Conservation (phyloP, 2,329 filamentous ascomycete genomes). For the Orbilia quercus region DNA sequence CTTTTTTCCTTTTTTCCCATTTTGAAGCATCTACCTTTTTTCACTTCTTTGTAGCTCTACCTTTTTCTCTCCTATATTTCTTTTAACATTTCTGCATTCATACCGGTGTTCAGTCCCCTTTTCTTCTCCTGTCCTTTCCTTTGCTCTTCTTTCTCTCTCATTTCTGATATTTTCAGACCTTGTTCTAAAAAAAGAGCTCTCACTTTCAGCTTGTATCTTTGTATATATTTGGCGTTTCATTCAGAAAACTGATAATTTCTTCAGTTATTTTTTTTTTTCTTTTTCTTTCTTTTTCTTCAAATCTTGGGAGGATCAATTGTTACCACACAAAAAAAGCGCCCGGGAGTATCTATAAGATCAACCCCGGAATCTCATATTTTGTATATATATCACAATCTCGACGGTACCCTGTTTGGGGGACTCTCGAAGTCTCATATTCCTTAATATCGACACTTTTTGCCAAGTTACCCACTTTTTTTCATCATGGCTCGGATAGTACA, state of each 20-base stretch:
- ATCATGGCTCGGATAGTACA: not conserved
- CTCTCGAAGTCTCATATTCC: slow-evolving; percentile 11
- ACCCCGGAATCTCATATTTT: not conserved
- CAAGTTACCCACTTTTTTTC: slow-evolving; percentile 7
- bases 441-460: slow-evolving; percentile 11
- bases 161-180: not conserved
- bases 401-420: not conserved
- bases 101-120: slow-evolving; percentile 39
- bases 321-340: not conserved
- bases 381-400: slow-evolving; percentile 8
- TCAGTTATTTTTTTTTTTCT: slow-evolving; percentile 1
- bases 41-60: slow-evolving; percentile 3
- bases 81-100: slow-evolving; percentile 45
- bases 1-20: slow-evolving; percentile 16
- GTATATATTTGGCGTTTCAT: slow-evolving; percentile 5
- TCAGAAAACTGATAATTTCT: not conserved
- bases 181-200: slow-evolving; percentile 2
- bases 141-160: not conserved
- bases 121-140: not conserved
- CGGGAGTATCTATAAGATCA: not conserved
- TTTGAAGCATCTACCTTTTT: slow-evolving; percentile 5
- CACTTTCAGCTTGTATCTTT: not conserved
- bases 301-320: not conserved
- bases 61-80: slow-evolving; percentile 6
- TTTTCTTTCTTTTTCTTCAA: slow-evolving; percentile 6